Evolutionary conservation across 2,329 filamentous ascomycete species (phyloP).

Genomic region (Tolypocladium amazonense): DNA sequence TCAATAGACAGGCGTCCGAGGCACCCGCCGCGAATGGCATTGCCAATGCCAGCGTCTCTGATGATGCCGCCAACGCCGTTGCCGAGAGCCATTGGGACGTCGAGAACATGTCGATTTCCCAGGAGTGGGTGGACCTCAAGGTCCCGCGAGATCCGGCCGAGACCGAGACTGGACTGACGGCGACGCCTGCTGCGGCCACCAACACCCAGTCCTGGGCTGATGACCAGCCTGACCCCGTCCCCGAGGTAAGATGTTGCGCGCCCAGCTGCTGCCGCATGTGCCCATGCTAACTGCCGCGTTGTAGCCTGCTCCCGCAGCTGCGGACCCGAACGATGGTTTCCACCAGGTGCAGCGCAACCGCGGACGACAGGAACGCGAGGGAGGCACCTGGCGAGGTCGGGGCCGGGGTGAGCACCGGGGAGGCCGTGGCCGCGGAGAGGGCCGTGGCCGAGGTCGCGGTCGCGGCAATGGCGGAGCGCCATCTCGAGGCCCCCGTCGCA

Average conservation of each 20-base stretch:
- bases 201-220: slow-evolving; percentile 71
- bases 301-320: slow-evolving; percentile 24
- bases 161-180: slow-evolving; percentile 55
- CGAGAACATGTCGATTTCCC: slow-evolving; percentile 32
- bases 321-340: slow-evolving; percentile 54
- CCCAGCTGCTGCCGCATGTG: not conserved
- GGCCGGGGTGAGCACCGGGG: slow-evolving; percentile 36
- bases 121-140: slow-evolving; percentile 63
- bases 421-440: slow-evolving; percentile 40
- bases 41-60: slow-evolving; percentile 39
- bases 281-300: slow-evolving; percentile 1
- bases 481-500: slow-evolving; percentile 25
- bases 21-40: slow-evolving; percentile 24
- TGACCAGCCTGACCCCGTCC: slow-evolving; percentile 51
- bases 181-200: slow-evolving; percentile 44
- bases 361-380: slow-evolving; percentile 42
- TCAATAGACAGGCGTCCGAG: slow-evolving; percentile 33
- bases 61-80: slow-evolving; percentile 47
- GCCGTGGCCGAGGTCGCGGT: slow-evolving; percentile 30
- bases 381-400: slow-evolving; percentile 27
- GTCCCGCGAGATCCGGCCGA: slow-evolving; percentile 63
- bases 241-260: slow-evolving; percentile 26
- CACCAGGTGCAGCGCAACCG: slow-evolving; percentile 58
- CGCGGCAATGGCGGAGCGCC: slow-evolving; percentile 25
- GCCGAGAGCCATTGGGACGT: slow-evolving; percentile 58